Percentiles rank a stretch among this genome's conserved stretches.
Conservation (phyloP, 2,329 filamentous ascomycete genomes). For the Beauveria medogensis region DNA sequence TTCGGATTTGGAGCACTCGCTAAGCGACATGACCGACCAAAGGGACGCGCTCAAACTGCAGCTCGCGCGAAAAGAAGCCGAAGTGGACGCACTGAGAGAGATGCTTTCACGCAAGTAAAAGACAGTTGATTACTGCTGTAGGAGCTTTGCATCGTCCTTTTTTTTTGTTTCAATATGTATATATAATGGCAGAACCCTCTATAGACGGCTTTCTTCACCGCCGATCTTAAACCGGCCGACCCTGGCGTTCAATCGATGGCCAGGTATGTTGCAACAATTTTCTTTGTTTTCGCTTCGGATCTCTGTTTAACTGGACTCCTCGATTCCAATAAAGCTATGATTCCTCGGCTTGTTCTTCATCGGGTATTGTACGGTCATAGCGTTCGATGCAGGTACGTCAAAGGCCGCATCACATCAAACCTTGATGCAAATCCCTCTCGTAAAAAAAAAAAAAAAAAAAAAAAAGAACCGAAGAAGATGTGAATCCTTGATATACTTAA, state of each 20-base stretch:
- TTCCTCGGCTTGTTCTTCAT: background rate
- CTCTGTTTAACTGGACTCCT: background rate
- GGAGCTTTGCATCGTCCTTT: background rate
- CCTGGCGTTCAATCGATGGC: background rate
- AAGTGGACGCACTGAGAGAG: conserved; percentile 51
- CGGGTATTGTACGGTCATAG: background rate
- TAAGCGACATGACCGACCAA: conserved; percentile 52
- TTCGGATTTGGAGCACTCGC: conserved; percentile 49
- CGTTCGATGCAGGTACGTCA: background rate
- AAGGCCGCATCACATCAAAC: background rate
- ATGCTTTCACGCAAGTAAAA: conserved; percentile 30
- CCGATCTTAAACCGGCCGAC: background rate
- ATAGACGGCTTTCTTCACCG: background rate
- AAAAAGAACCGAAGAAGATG: background rate
- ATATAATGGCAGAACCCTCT: background rate
- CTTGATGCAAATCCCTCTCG: background rate
- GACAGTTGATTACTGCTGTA: background rate
- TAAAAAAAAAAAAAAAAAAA: background rate
- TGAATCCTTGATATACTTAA: background rate
- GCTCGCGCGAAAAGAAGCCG: conserved; percentile 57
- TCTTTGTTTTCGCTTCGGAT: background rate
- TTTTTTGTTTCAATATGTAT: background rate
- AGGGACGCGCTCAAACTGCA: conserved; percentile 55
- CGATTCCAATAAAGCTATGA: background rate
- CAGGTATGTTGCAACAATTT: background rate